Conservation (phyloP, 2,329 filamentous ascomycete genomes). For the Calonectria pseudoturangicola region DNA sequence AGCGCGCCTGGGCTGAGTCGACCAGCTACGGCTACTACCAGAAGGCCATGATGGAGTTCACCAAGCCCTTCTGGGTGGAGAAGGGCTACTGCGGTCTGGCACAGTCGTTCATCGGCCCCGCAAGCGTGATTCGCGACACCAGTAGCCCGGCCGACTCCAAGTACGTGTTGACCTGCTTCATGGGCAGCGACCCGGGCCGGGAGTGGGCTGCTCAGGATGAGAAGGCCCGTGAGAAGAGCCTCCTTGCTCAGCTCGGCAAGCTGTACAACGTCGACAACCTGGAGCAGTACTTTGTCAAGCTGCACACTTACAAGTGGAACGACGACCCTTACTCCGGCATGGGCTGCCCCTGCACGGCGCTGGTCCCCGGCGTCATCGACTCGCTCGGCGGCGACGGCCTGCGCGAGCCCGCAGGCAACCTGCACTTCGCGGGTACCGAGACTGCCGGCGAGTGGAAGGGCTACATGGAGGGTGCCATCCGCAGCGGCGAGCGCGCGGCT, state of each 20-base stretch:
- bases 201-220: constrained; percentile 55
- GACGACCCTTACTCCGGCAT: constrained; percentile 60
- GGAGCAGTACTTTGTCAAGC: constrained; percentile 55
- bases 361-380: constrained; percentile 62
- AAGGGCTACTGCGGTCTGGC: constrained; percentile 66
- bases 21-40: constrained; percentile 68
- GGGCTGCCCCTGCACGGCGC: constrained; percentile 63
- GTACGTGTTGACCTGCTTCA: constrained; percentile 63
- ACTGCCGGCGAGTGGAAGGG: constrained; percentile 52
- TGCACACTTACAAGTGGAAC: constrained; percentile 61
- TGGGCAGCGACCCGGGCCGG: constrained; percentile 60
- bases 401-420: constrained; percentile 52
- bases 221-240: constrained; percentile 44
- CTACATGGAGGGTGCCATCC: constrained; percentile 54
- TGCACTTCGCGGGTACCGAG: constrained; percentile 54
- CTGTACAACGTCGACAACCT: constrained; percentile 49
- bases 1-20: constrained; percentile 58
- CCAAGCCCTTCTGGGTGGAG: constrained; percentile 61
- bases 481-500: constrained; percentile 48
- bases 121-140: constrained; percentile 67
- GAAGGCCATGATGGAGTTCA: constrained; percentile 69
- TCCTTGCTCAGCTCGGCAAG: constrained; percentile 55
- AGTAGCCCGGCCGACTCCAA: constrained; percentile 54
- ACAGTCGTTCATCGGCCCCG: constrained; percentile 67
- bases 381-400: constrained; percentile 57